Conservation (phyloP, 495 filamentous ascomycete species). For the Glonium stellatum region DNA sequence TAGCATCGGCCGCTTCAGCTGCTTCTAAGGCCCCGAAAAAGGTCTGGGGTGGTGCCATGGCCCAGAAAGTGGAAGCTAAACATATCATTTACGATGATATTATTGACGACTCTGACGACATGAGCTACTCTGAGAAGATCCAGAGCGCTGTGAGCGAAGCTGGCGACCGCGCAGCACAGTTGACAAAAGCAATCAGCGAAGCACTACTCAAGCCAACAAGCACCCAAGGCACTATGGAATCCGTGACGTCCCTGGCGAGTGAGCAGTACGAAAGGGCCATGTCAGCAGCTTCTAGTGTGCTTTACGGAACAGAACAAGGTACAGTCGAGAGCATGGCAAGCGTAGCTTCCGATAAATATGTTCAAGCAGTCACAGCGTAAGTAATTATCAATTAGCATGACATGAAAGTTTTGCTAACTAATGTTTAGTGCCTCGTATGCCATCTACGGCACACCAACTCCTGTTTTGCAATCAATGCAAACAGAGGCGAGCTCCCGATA, state of each 20-base stretch:
- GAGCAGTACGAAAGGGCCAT: slow-evolving; percentile 53
- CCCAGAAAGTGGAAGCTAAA: slow-evolving; percentile 44
- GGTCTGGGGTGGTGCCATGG: slow-evolving; percentile 49
- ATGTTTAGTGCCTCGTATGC: slow-evolving; percentile 49
- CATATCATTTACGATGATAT: slow-evolving; percentile 50
- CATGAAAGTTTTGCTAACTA: slow-evolving; percentile 13
- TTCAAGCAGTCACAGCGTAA: slow-evolving; percentile 56
- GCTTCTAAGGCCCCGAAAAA: slow-evolving; percentile 36
- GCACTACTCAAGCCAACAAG: slow-evolving; percentile 42
- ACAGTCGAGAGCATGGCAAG: slow-evolving; percentile 44
- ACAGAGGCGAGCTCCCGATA: slow-evolving; percentile 53
- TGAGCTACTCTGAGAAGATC: slow-evolving; percentile 42
- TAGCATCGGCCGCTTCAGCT: slow-evolving; percentile 20
- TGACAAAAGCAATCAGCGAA: slow-evolving; percentile 49
- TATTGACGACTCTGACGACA: slow-evolving; percentile 44
- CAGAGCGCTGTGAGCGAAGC: slow-evolving; percentile 47
- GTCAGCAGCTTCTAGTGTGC: slow-evolving; percentile 48
- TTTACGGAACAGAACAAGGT: slow-evolving; percentile 53
- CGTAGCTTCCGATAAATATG: slow-evolving; percentile 51
- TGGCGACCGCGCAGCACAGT: slow-evolving; percentile 44
- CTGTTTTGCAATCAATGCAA: slow-evolving; percentile 39
- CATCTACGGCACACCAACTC: slow-evolving; percentile 51
- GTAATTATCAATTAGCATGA: slow-evolving; percentile 21
- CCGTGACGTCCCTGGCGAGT: slow-evolving; percentile 44
- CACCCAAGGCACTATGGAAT: slow-evolving; percentile 42